A percentile compares a stretch with the other conserved stretches of the same genome.
These are phyloP conservation scores for Nigrospora sphaerica DNA, from an alignment of 2,329 filamentous ascomycete genomes.

Conservation along the genomic window DNA sequence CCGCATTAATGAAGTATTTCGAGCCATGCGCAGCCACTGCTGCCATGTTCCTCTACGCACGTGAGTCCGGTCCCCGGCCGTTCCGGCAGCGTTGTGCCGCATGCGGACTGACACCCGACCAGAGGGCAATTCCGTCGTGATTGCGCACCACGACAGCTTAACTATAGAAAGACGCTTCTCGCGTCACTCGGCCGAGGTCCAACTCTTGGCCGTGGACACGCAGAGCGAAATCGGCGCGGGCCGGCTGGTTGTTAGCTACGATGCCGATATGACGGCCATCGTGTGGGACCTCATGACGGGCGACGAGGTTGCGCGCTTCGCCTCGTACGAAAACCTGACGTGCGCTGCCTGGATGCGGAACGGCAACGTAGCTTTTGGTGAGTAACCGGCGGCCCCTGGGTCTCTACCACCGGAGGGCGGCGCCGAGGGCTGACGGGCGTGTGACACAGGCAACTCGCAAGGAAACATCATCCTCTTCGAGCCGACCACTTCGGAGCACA, in stretches of 20 bases:
- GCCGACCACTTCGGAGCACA: conserved; percentile 84
- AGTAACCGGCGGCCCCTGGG: conserved; percentile 21
- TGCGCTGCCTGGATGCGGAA: conserved; percentile 94
- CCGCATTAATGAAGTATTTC: conserved; percentile 51
- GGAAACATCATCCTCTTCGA: conserved; percentile 94
- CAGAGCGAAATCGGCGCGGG: conserved; percentile 81
- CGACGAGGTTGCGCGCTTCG: conserved; percentile 84
- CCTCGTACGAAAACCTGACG: conserved; percentile 79
- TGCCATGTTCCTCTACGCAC: conserved; percentile 81
- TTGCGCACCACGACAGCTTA: conserved; percentile 86
- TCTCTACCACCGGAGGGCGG: background rate
- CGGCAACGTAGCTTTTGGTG: conserved; percentile 94
- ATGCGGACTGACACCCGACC: background rate
- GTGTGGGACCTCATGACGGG: conserved; percentile 96
- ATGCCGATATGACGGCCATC: conserved; percentile 83
- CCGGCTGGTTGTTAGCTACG: conserved; percentile 85
- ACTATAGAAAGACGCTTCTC: conserved; percentile 83
- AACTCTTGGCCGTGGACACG: conserved; percentile 83
- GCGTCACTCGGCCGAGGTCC: conserved; percentile 74
- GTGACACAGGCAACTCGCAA: conserved; percentile 69
- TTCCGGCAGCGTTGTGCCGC: background rate
- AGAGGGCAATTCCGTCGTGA: conserved; percentile 72
- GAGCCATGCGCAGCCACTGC: conserved; percentile 87
- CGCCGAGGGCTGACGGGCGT: too few relatives aligned
- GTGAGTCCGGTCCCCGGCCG: conserved; percentile 14